Evolutionary conservation across 768 basidiomycete genomes (phyloP).

Genomic region (Strobilomyces echinocephalus): DNA sequence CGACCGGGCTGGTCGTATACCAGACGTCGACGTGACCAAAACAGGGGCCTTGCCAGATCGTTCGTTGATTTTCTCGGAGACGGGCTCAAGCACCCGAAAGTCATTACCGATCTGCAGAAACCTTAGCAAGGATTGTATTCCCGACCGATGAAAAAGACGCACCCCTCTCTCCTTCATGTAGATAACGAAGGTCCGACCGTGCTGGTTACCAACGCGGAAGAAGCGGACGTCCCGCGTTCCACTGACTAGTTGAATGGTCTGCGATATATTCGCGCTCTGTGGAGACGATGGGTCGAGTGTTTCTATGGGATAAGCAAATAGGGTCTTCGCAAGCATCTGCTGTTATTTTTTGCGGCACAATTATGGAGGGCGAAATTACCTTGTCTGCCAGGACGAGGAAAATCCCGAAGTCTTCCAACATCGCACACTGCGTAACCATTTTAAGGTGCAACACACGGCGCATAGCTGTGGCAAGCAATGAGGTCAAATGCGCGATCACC

Average conservation of each 20-base stretch:
- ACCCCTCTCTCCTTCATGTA: constrained; percentile 95
- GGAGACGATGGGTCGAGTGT: constrained; percentile 88
- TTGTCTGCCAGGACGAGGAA: constrained; percentile 95
- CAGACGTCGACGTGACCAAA: constrained; percentile 67
- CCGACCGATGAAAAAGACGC: constrained; percentile 26
- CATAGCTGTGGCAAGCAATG: constrained; percentile 53
- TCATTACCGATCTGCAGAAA: constrained; percentile 68
- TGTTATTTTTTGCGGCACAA: not conserved
- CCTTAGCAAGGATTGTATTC: constrained; percentile 2
- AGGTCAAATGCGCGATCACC: constrained; percentile 3
- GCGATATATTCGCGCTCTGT: constrained; percentile 58
- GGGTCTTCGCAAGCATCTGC: constrained; percentile 41
- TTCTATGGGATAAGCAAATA: constrained; percentile 95
- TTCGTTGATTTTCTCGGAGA: constrained; percentile 84
- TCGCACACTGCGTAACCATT: constrained; percentile 91
- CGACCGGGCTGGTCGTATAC: constrained; percentile 73
- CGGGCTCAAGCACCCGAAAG: constrained; percentile 96
- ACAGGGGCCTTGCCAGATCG: constrained; percentile 64
- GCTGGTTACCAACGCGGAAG: constrained; percentile 88
- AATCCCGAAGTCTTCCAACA: constrained; percentile 94
- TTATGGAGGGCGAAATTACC: constrained; percentile 32
- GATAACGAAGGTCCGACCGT: constrained; percentile 83
- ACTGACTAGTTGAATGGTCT: constrained; percentile 86
- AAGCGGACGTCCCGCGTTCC: constrained; percentile 91
- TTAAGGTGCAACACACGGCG: constrained; percentile 91